A percentile compares a stretch with the other conserved stretches of the same genome.
These are phyloP conservation scores for Beauveria sp. DNA, from an alignment of 2,329 filamentous ascomycete species.

Conservation along the genomic window DNA sequence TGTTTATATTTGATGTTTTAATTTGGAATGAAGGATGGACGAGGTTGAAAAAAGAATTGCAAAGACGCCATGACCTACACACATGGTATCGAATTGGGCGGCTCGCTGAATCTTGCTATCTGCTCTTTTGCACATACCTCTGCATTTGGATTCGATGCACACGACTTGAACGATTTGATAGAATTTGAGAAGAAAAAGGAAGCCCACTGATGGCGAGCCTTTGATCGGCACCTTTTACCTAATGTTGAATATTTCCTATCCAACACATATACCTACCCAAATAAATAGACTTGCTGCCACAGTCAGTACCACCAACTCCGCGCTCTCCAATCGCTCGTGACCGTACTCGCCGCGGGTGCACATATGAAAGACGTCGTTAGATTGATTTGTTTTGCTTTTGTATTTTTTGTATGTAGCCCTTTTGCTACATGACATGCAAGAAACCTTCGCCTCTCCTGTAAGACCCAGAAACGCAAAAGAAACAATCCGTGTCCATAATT, in stretches of 20 bases:
- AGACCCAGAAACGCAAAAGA: constrained; percentile 55
- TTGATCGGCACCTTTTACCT: not conserved
- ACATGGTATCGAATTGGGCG: not conserved
- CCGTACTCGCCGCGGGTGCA: not conserved
- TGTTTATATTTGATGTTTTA: constrained; percentile 1
- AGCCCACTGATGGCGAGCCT: not conserved
- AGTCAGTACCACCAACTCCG: not conserved
- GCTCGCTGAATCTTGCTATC: not conserved
- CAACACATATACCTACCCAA: not conserved
- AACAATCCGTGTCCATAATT: constrained; percentile 36
- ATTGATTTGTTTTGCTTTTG: constrained; percentile 31
- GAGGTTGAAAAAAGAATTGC: not conserved
- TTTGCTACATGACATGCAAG: constrained; percentile 54
- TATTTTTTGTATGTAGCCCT: constrained; percentile 32
- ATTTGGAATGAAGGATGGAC: not conserved
- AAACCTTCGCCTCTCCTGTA: constrained; percentile 53
- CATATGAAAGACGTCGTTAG: constrained; percentile 6
- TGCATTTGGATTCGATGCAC: constrained; percentile 3
- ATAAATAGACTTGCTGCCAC: not conserved
- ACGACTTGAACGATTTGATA: constrained; percentile 6
- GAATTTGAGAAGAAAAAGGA: not conserved
- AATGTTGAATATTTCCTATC: not conserved
- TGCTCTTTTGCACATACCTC: constrained; percentile 1
- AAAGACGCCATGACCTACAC: not conserved
- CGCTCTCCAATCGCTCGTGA: not conserved